Evolutionary conservation across 768 basidiomycete genomes (phyloP).

Genomic region (Stropharia rugosoannulata): DNA sequence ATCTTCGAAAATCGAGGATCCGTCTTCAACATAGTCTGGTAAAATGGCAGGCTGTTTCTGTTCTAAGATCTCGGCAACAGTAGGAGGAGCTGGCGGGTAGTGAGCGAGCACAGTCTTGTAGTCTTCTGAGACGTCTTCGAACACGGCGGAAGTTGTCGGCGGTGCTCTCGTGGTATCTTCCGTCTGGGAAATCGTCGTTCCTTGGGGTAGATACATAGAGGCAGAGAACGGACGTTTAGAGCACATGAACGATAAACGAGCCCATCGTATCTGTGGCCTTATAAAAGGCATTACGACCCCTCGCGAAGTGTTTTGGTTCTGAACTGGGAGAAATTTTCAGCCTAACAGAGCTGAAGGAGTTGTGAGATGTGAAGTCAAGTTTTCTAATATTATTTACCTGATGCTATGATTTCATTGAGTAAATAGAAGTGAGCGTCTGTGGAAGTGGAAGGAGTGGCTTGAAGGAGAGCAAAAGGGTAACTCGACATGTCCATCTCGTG

Average conservation of each 20-base stretch:
- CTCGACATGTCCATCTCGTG: no score
- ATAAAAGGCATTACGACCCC: no score
- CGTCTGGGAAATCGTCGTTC: background rate
- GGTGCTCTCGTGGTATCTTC: background rate
- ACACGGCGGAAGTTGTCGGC: background rate
- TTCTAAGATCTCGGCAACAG: background rate
- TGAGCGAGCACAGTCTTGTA: background rate
- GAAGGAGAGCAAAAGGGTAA: no score
- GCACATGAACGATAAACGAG: background rate
- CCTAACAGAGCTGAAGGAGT: no score
- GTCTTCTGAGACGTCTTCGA: slow-evolving; percentile 3
- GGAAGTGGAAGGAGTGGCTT: no score
- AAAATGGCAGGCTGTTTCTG: background rate
- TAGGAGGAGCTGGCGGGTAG: slow-evolving; percentile 1
- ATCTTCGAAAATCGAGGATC: background rate
- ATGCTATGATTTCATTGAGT: no score
- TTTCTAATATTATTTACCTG: no score
- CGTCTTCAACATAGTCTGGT: background rate
- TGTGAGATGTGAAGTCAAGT: no score
- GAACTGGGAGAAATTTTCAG: no score
- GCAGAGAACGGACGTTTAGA: background rate
- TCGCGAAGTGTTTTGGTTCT: no score
- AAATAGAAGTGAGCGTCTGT: no score
- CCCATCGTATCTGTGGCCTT: no score
- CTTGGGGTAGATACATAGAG: background rate